These are phyloP conservation scores for Hanseniaspora lindneri DNA, from an alignment of 805 yeast species.

Conservation along the genomic window DNA sequence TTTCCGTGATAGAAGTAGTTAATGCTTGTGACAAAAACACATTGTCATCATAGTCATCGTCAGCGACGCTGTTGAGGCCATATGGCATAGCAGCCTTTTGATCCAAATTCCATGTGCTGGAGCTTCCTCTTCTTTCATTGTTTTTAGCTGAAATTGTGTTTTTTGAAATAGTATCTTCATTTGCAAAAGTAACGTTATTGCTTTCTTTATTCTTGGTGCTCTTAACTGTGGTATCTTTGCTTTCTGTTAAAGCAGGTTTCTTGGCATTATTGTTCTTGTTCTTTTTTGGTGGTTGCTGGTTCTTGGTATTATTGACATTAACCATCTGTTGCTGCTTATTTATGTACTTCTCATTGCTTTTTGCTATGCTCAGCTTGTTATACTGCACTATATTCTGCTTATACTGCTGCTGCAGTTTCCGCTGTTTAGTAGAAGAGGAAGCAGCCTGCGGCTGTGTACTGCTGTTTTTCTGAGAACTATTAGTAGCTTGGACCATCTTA, in stretches of 20 bases:
- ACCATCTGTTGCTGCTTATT: background rate
- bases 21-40: constrained; percentile 2
- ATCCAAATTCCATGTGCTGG: constrained; percentile 11
- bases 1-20: background rate
- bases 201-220: background rate
- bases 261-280: background rate
- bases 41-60: constrained; percentile 3
- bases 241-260: background rate
- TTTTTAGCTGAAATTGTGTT: background rate
- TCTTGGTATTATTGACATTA: background rate
- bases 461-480: background rate
- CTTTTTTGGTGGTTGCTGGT: background rate
- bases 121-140: constrained; percentile 13
- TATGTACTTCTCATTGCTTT: constrained; percentile 5
- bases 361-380: background rate
- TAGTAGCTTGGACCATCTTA: constrained; percentile 7
- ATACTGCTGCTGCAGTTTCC: constrained; percentile 11
- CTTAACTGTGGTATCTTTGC: too few species aligned
- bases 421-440: constrained; percentile 1
- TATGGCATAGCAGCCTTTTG: constrained; percentile 15
- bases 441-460: background rate
- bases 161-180: background rate
- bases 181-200: constrained; percentile 4
- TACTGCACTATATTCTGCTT: constrained; percentile 14
- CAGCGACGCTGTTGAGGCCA: background rate